Evolutionary conservation across 257 asterid species (phyloP).

Genomic region (Solanum lycopersicoides): DNA sequence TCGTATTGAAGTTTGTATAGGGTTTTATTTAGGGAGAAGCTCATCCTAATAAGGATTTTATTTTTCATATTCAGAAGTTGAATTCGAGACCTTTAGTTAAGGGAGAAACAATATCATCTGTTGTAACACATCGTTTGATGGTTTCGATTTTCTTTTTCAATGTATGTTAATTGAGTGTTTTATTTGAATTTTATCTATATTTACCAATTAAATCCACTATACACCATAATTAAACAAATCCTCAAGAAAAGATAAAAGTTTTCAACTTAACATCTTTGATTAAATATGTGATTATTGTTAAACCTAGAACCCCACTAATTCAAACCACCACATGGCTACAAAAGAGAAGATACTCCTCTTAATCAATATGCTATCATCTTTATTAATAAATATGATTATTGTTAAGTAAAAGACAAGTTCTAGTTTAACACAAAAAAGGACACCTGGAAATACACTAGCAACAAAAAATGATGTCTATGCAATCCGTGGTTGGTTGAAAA

Average conservation of each 20-base stretch:
- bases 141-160: neutral
- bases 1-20: no score
- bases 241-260: neutral
- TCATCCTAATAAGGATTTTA: accelerated
- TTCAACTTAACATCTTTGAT: neutral
- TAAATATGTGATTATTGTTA: neutral
- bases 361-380: neutral
- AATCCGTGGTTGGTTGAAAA: neutral
- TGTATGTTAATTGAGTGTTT: neutral
- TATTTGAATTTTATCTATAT: neutral
- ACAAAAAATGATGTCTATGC: neutral
- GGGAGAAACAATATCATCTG: neutral
- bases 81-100: accelerated
- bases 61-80: accelerated
- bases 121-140: neutral
- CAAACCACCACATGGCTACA: neutral
- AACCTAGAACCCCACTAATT: neutral
- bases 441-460: neutral
- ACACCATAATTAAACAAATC: neutral
- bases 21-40: accelerated
- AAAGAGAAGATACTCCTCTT: neutral
- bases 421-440: neutral
- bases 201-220: neutral
- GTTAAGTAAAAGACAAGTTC: neutral
- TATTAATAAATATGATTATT: neutral